Evolutionary conservation across 2,329 filamentous ascomycete species (phyloP).

Genomic region (Aureobasidium sp.): DNA sequence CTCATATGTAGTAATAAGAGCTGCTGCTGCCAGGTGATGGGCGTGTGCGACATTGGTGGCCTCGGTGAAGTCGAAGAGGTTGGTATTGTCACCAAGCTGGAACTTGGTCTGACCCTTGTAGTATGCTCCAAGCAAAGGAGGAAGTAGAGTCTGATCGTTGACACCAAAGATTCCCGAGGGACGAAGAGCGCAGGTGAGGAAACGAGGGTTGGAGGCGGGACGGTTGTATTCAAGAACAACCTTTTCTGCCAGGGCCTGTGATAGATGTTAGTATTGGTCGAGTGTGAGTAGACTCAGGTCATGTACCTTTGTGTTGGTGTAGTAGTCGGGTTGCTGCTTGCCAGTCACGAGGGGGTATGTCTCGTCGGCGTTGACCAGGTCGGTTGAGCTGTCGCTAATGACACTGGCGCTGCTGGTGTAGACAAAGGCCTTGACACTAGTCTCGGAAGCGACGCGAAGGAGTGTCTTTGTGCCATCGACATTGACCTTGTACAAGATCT

Average conservation of each 20-base stretch:
- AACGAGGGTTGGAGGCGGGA: constrained; percentile 39
- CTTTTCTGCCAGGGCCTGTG: constrained; percentile 50
- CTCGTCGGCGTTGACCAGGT: constrained; percentile 57
- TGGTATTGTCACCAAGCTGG: constrained; percentile 57
- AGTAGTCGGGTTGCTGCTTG: constrained; percentile 55
- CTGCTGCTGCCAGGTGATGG: constrained; percentile 55
- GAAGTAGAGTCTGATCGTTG: constrained; percentile 52
- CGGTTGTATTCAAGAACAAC: constrained; percentile 57
- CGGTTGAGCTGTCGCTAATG: constrained; percentile 47
- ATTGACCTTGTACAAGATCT: constrained; percentile 56
- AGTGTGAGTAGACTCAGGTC: not conserved
- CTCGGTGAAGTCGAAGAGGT: constrained; percentile 62
- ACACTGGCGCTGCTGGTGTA: constrained; percentile 59
- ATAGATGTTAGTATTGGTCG: not conserved
- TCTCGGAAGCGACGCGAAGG: constrained; percentile 51
- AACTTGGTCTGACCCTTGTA: constrained; percentile 54
- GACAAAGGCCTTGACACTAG: constrained; percentile 58
- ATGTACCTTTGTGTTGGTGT: constrained; percentile 53
- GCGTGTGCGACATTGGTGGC: constrained; percentile 58
- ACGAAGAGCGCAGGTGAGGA: constrained; percentile 56
- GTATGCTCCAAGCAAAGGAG: constrained; percentile 49
- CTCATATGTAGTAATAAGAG: constrained; percentile 51
- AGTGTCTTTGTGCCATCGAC: constrained; percentile 57
- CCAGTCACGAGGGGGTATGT: constrained; percentile 51
- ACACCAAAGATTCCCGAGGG: constrained; percentile 59